Conservation (phyloP, 352 stramenopile genomes). For the Phytophthora macrochlamydospora region DNA sequence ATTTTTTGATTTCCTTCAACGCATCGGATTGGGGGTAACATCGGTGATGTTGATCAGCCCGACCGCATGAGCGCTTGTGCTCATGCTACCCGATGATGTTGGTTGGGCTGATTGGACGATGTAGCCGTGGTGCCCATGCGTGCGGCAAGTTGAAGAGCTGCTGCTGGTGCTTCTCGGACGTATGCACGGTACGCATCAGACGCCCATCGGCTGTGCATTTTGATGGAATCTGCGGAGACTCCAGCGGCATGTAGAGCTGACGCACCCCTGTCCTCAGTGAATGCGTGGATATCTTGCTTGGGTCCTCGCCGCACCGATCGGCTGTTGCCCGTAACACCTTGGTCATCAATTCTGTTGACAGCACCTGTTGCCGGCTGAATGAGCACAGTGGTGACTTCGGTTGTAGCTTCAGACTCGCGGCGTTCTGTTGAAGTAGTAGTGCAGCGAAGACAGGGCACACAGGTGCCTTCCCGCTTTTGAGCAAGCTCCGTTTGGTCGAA, state of each 20-base stretch:
- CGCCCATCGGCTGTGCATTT: background rate
- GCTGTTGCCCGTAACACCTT: background rate
- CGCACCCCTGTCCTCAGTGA: background rate
- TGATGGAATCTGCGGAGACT: background rate
- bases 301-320: background rate
- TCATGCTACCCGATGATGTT: too few species aligned
- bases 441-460: constrained; percentile 8
- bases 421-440: constrained; percentile 6
- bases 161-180: background rate
- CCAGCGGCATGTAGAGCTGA: background rate
- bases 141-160: background rate
- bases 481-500: background rate
- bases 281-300: background rate
- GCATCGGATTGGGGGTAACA: background rate
- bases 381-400: background rate
- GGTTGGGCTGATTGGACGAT: background rate
- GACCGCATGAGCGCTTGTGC: too few species aligned
- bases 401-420: background rate
- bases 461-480: constrained; percentile 11
- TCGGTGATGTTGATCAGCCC: background rate
- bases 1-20: background rate
- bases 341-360: background rate
- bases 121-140: background rate
- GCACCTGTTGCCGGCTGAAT: background rate
- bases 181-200: background rate